These are phyloP conservation scores for Solanum boliviense DNA, from an alignment of 257 asterid genomes.

Conservation along the genomic window DNA sequence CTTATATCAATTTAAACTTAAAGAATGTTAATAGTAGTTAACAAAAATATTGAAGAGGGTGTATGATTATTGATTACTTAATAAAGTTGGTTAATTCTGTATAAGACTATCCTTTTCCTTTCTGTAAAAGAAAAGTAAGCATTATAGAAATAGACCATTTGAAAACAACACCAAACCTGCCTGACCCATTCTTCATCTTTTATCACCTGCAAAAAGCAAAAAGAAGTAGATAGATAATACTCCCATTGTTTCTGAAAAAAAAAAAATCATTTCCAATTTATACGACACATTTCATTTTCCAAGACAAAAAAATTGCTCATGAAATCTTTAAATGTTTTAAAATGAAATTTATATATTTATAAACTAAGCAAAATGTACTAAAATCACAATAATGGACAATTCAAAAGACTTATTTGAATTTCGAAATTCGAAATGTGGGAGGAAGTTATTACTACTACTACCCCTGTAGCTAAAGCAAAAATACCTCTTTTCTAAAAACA, in stretches of 20 bases:
- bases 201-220: background rate
- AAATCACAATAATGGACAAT: background rate
- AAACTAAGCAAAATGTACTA: too few species aligned
- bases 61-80: background rate
- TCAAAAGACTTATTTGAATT: too few species aligned
- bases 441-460: background rate
- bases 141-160: background rate
- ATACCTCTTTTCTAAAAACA: background rate
- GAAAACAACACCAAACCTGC: slow-evolving; percentile 1
- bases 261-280: too few species aligned
- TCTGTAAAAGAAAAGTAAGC: background rate
- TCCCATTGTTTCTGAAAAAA: background rate
- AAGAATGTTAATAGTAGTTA: background rate
- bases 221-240: background rate
- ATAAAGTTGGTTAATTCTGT: background rate
- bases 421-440: too few species aligned
- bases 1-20: background rate
- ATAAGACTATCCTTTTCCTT: background rate
- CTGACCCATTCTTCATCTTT: background rate
- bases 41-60: background rate
- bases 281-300: too few species aligned
- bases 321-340: too few species aligned
- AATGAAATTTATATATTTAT: too few species aligned
- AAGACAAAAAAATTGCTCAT: too few species aligned
- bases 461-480: background rate